Evolutionary conservation across 2,329 filamentous ascomycete genomes (phyloP).

Genomic region (Raffaelea ambrosiae): DNA sequence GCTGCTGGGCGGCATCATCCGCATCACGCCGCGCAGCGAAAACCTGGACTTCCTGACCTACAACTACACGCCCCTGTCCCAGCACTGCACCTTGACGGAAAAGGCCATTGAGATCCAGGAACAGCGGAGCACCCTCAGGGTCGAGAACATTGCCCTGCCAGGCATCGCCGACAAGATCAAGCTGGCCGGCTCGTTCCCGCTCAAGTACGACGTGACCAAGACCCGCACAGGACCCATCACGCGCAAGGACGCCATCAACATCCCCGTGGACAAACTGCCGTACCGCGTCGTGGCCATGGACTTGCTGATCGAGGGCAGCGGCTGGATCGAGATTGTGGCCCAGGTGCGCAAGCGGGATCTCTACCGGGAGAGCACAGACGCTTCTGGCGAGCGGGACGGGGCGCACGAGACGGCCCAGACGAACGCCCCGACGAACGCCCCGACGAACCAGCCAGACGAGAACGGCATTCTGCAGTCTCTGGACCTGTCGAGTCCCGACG

Average conservation of each 20-base stretch:
- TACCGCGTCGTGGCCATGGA: conserved; percentile 76
- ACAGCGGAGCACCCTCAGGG: conserved; percentile 48
- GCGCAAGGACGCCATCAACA: conserved; percentile 49
- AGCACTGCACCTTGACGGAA: conserved; percentile 69
- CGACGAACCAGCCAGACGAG: not conserved
- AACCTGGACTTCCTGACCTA: conserved; percentile 67
- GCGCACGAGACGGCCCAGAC: not conserved
- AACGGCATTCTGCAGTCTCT: conserved; percentile 16
- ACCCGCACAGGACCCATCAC: conserved; percentile 67
- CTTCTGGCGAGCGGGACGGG: no score
- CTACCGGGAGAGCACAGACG: no score
- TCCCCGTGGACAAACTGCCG: conserved; percentile 61
- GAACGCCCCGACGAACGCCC: not conserved
- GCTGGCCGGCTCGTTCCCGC: conserved; percentile 65
- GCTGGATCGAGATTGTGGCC: conserved; percentile 82
- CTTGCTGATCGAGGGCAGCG: conserved; percentile 82
- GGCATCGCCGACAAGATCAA: conserved; percentile 49
- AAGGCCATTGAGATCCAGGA: conserved; percentile 71
- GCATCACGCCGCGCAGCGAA: conserved; percentile 67
- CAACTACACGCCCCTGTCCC: conserved; percentile 70
- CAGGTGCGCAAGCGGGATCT: conserved; percentile 62
- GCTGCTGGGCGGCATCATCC: conserved; percentile 75
- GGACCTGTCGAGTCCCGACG: conserved; percentile 17
- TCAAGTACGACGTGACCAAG: conserved; percentile 79
- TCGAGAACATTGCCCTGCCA: conserved; percentile 55